phyloP scores from a whole-genome alignment of 2,329 filamentous ascomycete species.

The Hymenoscyphus salicellus region DNA sequence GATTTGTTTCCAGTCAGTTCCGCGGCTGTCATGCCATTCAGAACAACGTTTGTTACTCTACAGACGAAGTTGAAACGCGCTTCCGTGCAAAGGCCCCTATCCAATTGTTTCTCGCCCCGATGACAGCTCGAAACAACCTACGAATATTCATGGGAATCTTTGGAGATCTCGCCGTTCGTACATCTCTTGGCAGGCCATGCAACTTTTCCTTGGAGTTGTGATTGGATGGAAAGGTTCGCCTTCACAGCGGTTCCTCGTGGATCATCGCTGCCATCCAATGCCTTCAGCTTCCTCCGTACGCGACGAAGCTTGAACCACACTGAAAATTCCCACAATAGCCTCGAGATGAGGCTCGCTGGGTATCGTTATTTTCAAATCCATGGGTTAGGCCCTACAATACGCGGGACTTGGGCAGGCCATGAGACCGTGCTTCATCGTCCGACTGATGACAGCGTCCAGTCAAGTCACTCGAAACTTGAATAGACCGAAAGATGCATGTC shows the following conservation, averaged over 20 bases:
- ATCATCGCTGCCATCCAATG: constrained; percentile 12
- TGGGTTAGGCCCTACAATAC: neutral
- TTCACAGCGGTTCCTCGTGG: constrained; percentile 5
- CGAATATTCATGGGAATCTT: constrained; percentile 24
- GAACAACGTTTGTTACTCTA: neutral
- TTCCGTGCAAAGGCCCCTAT: neutral
- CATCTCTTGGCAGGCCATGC: constrained; percentile 21
- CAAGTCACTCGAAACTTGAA: constrained; percentile 19
- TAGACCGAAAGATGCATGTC: neutral
- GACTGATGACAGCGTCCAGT: constrained; percentile 23
- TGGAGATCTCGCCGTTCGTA: constrained; percentile 16
- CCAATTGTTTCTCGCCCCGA: constrained; percentile 25
- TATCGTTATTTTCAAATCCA: too few relatives aligned
- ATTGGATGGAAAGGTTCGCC: constrained; percentile 20
- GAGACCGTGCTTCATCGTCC: neutral
- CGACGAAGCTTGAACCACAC: constrained; percentile 22
- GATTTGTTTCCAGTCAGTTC: neutral
- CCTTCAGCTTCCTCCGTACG: neutral
- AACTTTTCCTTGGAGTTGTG: constrained; percentile 21
- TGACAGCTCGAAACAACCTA: constrained; percentile 9
- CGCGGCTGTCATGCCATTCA: neutral
- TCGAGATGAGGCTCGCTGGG: neutral
- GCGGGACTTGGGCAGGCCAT: neutral
- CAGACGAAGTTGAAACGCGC: constrained; percentile 12
- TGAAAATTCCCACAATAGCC: neutral